phyloP scores from a whole-genome alignment of 768 basidiomycete genomes.

The Gymnopilus dilepis region DNA sequence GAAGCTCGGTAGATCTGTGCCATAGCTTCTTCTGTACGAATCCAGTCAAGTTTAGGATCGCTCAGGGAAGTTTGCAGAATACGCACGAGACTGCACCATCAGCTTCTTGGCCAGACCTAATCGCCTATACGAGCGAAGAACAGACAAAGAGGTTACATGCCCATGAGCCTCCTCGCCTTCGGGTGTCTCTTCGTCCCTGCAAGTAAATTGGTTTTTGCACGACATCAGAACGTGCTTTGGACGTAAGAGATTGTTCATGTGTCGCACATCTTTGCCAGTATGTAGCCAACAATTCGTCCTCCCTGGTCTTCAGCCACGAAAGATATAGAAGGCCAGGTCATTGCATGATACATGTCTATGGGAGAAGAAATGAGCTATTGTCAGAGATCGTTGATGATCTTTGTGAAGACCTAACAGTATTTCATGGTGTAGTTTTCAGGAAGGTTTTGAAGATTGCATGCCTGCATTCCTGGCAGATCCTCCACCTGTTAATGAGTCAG shows the following conservation, averaged over 20 bases:
- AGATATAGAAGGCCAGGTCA: constrained; percentile 96
- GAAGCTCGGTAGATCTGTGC: constrained; percentile 80
- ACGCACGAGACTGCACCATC: constrained; percentile 92
- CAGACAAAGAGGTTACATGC: constrained; percentile 97
- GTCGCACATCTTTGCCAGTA: constrained; percentile 91
- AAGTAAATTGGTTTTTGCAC: background rate
- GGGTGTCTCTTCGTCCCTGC: constrained; percentile 69
- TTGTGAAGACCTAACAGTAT: constrained; percentile 53
- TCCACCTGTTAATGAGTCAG: constrained; percentile 59
- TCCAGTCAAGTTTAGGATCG: constrained; percentile 1
- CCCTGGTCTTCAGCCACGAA: constrained; percentile 93
- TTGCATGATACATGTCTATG: constrained; percentile 83
- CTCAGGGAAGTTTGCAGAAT: background rate
- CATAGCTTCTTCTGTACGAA: constrained; percentile 85
- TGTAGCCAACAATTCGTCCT: constrained; percentile 93
- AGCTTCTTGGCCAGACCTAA: constrained; percentile 94
- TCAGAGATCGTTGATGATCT: background rate
- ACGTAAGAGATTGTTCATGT: background rate
- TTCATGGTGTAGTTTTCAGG: constrained; percentile 94
- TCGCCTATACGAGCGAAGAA: constrained; percentile 87
- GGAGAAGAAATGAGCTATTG: background rate
- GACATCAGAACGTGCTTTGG: background rate
- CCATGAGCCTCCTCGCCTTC: constrained; percentile 80
- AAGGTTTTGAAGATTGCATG: constrained; percentile 92
- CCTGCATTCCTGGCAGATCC: constrained; percentile 94